Base-by-base conservation (phyloP, 192 early-diverging fungal species). In the Geranomyces michiganensis region DNA sequence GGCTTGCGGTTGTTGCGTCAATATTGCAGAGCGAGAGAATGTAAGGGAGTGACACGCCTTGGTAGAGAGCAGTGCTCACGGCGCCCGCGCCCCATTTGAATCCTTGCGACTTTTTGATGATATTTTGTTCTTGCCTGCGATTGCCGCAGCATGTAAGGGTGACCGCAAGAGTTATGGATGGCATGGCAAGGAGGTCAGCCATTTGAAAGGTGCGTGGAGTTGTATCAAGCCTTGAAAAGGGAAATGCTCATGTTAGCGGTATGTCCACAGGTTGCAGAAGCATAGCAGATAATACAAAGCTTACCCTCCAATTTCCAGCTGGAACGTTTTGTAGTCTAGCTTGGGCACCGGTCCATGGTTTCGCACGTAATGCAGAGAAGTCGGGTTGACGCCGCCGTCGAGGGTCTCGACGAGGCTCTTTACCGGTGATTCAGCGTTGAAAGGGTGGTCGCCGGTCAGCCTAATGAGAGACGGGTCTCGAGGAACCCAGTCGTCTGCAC, bases 291-390 rank as follows among this genome's bases (percentile, higher is more conserved):
- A n/a, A n/a, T n/a, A n/a, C n/a, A n/a, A n/a, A n/a, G n/a, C n/a
- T n/a, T n/a, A n/a, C n/a, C 84, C 85, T 36, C 65, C 66, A 56
- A 90, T 76, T 22, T 63, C 43, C 32, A 90, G 22, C 1, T 7
- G 29, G 59, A 85, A 82, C 6, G 53, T 69, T n/a, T 79, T 71
- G 76, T 74, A 80, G 19, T 74, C 56, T 43, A 82, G 58, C 26
- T 89, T 68, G 27, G 90, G 88, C 1, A 90, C 90, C 26, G 85
- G 51, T 0, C 90, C 90, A 71, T 91, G 90, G 62, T 91, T 91
- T 15, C 90, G 62, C n/a, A 91, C 90, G 74, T 86, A 89, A 70
- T 91, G 88, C 41, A 90, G 59, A 29, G 77, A 62, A 26, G 62
- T 62, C 24, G 90, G 87, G 0, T 90, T 91, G 62, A 91, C 81